Percentiles rank a stretch among this genome's conserved stretches.
These are phyloP conservation scores for Tirmania nivea DNA, from an alignment of 495 filamentous ascomycete species.

Conservation along the genomic window DNA sequence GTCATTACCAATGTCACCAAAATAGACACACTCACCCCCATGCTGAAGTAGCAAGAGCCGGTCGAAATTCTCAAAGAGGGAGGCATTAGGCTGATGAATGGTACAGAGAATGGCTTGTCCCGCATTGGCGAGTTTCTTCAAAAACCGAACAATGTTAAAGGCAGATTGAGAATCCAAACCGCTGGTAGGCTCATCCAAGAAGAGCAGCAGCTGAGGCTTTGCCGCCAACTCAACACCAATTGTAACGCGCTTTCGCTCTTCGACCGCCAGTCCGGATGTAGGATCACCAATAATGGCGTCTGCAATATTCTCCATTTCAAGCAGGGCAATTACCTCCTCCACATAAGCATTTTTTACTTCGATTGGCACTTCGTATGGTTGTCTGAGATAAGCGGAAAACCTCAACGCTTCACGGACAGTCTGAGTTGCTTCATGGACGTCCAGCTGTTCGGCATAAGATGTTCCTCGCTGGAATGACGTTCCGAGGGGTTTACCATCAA, in stretches of 20 bases:
- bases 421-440: slow-evolving; percentile 54
- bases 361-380: slow-evolving; percentile 43
- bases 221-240: slow-evolving; percentile 78
- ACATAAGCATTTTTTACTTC: slow-evolving; percentile 66
- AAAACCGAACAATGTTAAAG: slow-evolving; percentile 75
- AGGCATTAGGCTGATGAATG: slow-evolving; percentile 76
- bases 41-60: slow-evolving; percentile 39
- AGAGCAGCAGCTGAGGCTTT: slow-evolving; percentile 66
- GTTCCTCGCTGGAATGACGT: slow-evolving; percentile 61
- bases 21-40: slow-evolving; percentile 45
- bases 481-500: slow-evolving; percentile 45
- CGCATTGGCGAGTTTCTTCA: slow-evolving; percentile 58
- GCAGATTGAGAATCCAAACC: slow-evolving; percentile 69
- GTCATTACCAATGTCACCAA: slow-evolving; percentile 43
- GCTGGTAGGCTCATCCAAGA: slow-evolving; percentile 77
- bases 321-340: slow-evolving; percentile 54
- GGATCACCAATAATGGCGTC: slow-evolving; percentile 66
- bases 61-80: slow-evolving; percentile 67
- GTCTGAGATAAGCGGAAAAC: slow-evolving; percentile 64
- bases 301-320: slow-evolving; percentile 68
- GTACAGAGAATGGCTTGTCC: slow-evolving; percentile 83
- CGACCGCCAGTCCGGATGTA: slow-evolving; percentile 64
- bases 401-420: slow-evolving; percentile 69
- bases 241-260: slow-evolving; percentile 73
- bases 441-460: slow-evolving; percentile 62